Percentiles rank a stretch among this genome's conserved stretches.
phyloP scores from a whole-genome alignment of 192 early-diverging fungal species.

The Rhizophagus sp. region DNA sequence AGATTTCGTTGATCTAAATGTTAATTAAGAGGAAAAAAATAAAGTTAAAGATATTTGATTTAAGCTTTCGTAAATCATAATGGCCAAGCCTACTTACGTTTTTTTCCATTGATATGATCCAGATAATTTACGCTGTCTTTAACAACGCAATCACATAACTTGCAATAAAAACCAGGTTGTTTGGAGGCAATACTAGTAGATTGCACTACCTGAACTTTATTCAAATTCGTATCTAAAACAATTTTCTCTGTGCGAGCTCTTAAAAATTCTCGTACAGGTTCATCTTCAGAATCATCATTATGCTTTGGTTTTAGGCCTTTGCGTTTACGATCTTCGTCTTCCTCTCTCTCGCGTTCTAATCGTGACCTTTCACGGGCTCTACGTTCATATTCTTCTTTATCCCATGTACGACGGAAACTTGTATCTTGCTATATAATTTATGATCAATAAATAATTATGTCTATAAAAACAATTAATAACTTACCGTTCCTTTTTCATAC shows the following conservation, averaged over 20 bases:
- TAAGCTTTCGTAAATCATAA: constrained; percentile 6
- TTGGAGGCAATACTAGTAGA: constrained; percentile 48
- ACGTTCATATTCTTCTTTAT: constrained; percentile 45
- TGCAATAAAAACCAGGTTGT: constrained; percentile 92
- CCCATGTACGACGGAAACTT: constrained; percentile 46
- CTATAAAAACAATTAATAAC: not conserved
- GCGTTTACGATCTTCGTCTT: constrained; percentile 42
- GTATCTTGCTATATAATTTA: constrained; percentile 8
- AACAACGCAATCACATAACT: constrained; percentile 81
- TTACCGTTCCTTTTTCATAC: constrained; percentile 2
- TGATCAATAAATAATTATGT: not conserved
- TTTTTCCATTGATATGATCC: constrained; percentile 90
- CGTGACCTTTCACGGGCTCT: constrained; percentile 36
- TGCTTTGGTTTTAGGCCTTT: constrained; percentile 29
- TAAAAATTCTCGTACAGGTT: constrained; percentile 31
- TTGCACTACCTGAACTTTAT: constrained; percentile 82
- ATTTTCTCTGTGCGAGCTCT: constrained; percentile 52
- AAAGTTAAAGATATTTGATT: not conserved
- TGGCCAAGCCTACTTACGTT: constrained; percentile 55
- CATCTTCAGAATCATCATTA: not conserved
- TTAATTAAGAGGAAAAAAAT: not conserved
- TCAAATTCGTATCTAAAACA: constrained; percentile 72
- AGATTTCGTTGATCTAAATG: constrained; percentile 75
- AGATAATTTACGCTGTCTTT: constrained; percentile 90
- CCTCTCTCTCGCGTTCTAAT: constrained; percentile 32